phyloP scores from a whole-genome alignment of 768 basidiomycete genomes.

The Cubamyces lactineus region DNA sequence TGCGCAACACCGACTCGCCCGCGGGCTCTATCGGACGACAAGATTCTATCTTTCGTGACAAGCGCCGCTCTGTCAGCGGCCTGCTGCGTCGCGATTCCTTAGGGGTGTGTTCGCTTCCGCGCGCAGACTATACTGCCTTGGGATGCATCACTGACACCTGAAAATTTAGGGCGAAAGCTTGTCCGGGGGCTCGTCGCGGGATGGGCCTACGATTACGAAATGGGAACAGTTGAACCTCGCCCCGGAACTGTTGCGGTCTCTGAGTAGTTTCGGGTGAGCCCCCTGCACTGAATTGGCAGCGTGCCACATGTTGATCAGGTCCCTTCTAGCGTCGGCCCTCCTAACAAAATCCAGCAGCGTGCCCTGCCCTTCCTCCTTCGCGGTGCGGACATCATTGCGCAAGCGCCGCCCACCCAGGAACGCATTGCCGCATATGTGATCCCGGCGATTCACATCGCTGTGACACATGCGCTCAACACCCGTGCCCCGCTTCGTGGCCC shows the following conservation, averaged over 20 bases:
- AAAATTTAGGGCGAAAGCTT: slow-evolving; percentile 53
- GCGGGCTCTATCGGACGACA: slow-evolving; percentile 39
- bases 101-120: slow-evolving; percentile 52
- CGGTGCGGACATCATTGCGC: slow-evolving; percentile 96
- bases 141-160: background rate
- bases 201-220: slow-evolving; percentile 84
- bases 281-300: background rate
- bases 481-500: slow-evolving; percentile 75
- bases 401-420: slow-evolving; percentile 98
- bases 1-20: slow-evolving; percentile 51
- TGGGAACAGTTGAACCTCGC: slow-evolving; percentile 93
- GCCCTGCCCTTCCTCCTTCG: slow-evolving; percentile 93
- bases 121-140: slow-evolving; percentile 8
- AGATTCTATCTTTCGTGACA: slow-evolving; percentile 56
- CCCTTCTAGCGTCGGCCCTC: slow-evolving; percentile 82
- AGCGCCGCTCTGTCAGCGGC: slow-evolving; percentile 74
- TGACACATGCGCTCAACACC: slow-evolving; percentile 56
- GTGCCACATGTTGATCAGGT: slow-evolving; percentile 12
- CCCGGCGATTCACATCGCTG: slow-evolving; percentile 82
- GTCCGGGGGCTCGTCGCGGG: slow-evolving; percentile 55
- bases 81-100: slow-evolving; percentile 76
- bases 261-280: slow-evolving; percentile 91
- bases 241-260: slow-evolving; percentile 84
- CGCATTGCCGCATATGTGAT: slow-evolving; percentile 97
- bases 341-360: slow-evolving; percentile 98